These are phyloP conservation scores for Nissolia schottii DNA, from an alignment of 306 rosid species.

Conservation along the genomic window DNA sequence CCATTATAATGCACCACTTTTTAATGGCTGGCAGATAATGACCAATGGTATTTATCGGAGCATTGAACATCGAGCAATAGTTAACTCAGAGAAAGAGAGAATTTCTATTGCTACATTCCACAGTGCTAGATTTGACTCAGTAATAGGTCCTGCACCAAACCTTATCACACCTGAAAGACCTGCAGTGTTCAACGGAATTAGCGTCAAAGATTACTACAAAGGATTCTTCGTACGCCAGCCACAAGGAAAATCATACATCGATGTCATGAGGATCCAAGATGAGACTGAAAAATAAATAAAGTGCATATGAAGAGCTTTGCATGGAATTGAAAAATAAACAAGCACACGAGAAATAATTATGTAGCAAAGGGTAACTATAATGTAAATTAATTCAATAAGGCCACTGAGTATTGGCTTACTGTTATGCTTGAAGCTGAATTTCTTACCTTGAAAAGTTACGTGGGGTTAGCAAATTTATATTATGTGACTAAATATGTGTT, in stretches of 20 bases:
- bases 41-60: conserved; percentile 27
- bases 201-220: conserved; percentile 4
- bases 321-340: background rate
- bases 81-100: background rate
- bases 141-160: conserved; percentile 14
- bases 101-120: conserved; percentile 9
- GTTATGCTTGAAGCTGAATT: too few species aligned
- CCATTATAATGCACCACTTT: background rate
- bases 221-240: background rate
- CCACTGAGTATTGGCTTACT: too few species aligned
- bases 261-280: background rate
- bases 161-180: conserved; percentile 10
- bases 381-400: background rate
- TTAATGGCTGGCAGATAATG: conserved; percentile 11
- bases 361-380: background rate
- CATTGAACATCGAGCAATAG: conserved; percentile 14
- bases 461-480: too few species aligned
- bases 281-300: background rate
- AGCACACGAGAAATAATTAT: background rate
- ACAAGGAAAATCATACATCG: conserved; percentile 1
- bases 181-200: conserved; percentile 1
- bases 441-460: too few species aligned
- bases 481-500: too few species aligned
- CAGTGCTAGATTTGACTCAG: background rate
- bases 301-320: background rate